Percentiles rank a stretch among this genome's conserved stretches.
These are phyloP conservation scores for Globisporangium abappressorium DNA, from an alignment of 352 stramenopile species.

Conservation along the genomic window DNA sequence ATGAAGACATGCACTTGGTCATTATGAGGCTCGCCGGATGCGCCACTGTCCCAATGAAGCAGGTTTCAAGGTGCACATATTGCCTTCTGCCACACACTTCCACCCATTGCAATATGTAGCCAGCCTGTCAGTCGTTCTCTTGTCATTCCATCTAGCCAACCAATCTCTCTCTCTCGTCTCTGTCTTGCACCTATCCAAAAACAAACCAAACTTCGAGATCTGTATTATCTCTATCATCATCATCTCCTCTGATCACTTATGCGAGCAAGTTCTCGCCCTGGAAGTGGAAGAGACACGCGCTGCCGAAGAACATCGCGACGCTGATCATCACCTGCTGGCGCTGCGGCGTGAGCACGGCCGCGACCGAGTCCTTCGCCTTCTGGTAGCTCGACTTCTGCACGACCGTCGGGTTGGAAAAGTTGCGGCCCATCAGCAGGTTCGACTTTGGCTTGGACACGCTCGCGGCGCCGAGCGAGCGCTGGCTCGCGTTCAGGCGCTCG, in stretches of 20 bases:
- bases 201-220: neutral
- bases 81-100: neutral
- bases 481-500: slow-evolving; percentile 74
- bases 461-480: slow-evolving; percentile 57
- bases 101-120: neutral
- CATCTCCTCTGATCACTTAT: slow-evolving; percentile 21
- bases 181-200: neutral
- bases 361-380: slow-evolving; percentile 57
- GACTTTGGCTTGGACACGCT: slow-evolving; percentile 62
- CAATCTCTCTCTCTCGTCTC: neutral
- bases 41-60: neutral
- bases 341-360: slow-evolving; percentile 65
- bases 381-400: slow-evolving; percentile 66
- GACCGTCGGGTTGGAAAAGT: slow-evolving; percentile 35
- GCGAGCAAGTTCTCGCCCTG: slow-evolving; percentile 82
- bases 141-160: neutral
- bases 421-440: slow-evolving; percentile 47
- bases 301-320: slow-evolving; percentile 73
- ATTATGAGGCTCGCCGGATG: neutral
- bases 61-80: neutral
- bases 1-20: neutral
- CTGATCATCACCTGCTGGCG: slow-evolving; percentile 72
- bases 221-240: slow-evolving; percentile 6
- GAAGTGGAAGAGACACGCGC: slow-evolving; percentile 74
- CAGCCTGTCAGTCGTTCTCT: neutral